phyloP scores from a whole-genome alignment of 176 grass and related monocot species.

The Musa beccarii region DNA sequence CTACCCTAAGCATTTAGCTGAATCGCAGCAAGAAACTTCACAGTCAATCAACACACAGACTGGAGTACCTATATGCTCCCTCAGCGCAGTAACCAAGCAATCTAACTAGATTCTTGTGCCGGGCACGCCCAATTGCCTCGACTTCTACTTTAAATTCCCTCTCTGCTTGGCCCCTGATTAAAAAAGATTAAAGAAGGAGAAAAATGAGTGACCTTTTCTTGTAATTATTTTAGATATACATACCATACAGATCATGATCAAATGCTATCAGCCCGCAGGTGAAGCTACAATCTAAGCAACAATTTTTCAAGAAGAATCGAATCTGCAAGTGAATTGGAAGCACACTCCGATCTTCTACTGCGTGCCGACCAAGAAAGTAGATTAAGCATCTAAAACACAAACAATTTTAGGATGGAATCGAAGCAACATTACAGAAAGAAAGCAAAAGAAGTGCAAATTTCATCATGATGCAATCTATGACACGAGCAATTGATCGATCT shows the following conservation, averaged over 20 bases:
- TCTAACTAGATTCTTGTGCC: conserved; percentile 98
- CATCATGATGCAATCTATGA: neutral
- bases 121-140: conserved; percentile 67
- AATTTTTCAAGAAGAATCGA: neutral
- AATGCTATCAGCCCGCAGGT: neutral
- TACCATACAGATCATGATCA: neutral
- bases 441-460: neutral
- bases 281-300: neutral
- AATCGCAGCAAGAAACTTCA: neutral
- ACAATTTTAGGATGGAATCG: neutral
- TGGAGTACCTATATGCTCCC: conserved; percentile 65
- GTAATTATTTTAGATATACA: neutral
- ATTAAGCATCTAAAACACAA: neutral
- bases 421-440: neutral
- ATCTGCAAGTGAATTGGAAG: too few relatives aligned
- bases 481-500: neutral
- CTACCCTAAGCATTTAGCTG: neutral
- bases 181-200: neutral
- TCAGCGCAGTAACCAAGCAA: conserved; percentile 87
- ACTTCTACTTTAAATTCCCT: conserved; percentile 87
- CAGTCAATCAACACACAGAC: neutral
- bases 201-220: neutral
- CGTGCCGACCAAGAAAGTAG: neutral
- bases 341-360: too few relatives aligned
- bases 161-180: conserved; percentile 71